phyloP scores from a whole-genome alignment of 306 rosid genomes.

The Vachellia pachyceras region DNA sequence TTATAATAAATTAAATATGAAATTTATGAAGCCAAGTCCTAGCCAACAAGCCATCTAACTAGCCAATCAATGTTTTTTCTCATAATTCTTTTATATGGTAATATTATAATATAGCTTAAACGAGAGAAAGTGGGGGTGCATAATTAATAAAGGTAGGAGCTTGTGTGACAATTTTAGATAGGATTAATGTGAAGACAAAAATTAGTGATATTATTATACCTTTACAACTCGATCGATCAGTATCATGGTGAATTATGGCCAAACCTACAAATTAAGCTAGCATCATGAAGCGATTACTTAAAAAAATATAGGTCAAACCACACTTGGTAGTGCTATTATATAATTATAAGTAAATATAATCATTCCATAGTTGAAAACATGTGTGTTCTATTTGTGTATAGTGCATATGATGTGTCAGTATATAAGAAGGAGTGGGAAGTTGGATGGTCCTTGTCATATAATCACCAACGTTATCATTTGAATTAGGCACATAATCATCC shows the following conservation, averaged over 20 bases:
- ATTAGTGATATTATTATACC: not conserved
- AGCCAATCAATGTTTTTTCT: not conserved
- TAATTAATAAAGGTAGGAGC: not conserved
- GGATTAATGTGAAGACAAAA: not conserved
- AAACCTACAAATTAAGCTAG: not conserved
- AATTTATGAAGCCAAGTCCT: not conserved
- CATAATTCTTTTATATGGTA: not conserved
- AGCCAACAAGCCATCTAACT: not conserved
- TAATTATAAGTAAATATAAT: not conserved
- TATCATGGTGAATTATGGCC: not conserved
- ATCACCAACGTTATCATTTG: not conserved
- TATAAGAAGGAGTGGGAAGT: not conserved
- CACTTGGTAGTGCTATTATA: not conserved
- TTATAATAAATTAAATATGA: not conserved
- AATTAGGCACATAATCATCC: not conserved
- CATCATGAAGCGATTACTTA: not conserved
- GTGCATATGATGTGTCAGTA: not conserved
- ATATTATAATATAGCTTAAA: not conserved
- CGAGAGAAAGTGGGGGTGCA: not conserved
- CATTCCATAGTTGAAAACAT: conserved; percentile 19
- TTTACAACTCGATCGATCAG: not conserved
- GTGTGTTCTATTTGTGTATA: not conserved
- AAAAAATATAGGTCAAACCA: conserved; percentile 7
- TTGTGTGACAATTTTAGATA: not conserved
- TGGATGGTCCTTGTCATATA: not conserved